These are phyloP conservation scores for Russula vinacea DNA, from an alignment of 768 basidiomycete species.

Conservation along the genomic window DNA sequence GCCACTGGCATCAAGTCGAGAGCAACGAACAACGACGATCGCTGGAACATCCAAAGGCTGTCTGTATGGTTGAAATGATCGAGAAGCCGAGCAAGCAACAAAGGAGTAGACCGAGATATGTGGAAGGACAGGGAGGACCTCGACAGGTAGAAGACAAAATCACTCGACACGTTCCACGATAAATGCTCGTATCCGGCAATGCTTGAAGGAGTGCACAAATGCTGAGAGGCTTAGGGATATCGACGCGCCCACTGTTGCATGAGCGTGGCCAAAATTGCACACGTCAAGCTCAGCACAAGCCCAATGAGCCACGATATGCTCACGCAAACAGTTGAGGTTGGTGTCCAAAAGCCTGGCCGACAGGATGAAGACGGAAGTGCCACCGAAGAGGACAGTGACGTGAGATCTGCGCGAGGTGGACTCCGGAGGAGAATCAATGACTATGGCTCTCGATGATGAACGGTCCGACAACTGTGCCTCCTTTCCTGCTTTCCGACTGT, in stretches of 20 bases:
- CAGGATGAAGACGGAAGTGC: conserved; percentile 9
- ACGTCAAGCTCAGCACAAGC: conserved; percentile 25
- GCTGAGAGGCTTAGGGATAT: conserved; percentile 24
- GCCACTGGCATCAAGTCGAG: conserved; percentile 13
- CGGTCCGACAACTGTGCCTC: conserved; percentile 21
- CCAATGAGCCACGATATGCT: conserved; percentile 27
- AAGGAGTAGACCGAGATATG: conserved; percentile 28
- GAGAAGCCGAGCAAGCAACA: conserved; percentile 26
- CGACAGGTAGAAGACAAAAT: conserved; percentile 27
- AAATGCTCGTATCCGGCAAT: conserved; percentile 27
- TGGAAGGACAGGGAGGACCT: conserved; percentile 26
- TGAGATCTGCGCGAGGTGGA: conserved; percentile 29
- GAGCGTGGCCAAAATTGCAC: conserved; percentile 28
- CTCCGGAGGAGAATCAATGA: no score
- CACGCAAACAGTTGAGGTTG: conserved; percentile 20
- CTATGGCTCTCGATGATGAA: conserved; percentile 32
- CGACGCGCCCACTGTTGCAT: conserved; percentile 29
- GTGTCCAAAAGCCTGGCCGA: conserved; percentile 6
- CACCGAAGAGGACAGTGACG: conserved; percentile 15
- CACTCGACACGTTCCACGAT: conserved; percentile 25
- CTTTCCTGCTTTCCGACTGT: conserved; percentile 28
- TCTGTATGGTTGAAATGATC: conserved; percentile 17
- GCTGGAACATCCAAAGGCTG: conserved; percentile 15
- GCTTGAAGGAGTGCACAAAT: conserved; percentile 22
- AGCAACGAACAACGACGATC: background rate